Conservation (phyloP, 208 protist genomes). For the Pavlovales sp. region DNA sequence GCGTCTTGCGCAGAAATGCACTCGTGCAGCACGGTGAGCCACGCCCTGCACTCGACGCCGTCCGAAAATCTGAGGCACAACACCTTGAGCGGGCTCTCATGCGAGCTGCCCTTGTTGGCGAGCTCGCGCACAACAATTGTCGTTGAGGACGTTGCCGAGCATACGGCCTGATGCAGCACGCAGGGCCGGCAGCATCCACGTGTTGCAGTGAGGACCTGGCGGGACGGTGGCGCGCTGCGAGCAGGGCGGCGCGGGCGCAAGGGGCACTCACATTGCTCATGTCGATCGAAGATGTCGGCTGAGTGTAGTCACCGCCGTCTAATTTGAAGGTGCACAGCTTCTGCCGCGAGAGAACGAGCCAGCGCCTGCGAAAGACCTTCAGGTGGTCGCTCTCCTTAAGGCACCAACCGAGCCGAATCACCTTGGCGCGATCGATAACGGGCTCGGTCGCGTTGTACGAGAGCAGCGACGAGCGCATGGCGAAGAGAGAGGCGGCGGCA, state of each 20-base stretch:
- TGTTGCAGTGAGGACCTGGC: too few relatives aligned
- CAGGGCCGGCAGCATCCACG: too few relatives aligned
- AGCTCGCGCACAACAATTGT: background rate
- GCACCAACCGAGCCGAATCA: background rate
- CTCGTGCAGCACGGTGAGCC: background rate
- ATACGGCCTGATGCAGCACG: background rate
- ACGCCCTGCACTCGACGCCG: background rate
- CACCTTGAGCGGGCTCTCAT: background rate
- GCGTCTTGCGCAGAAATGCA: background rate
- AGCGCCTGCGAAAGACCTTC: background rate
- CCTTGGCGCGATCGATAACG: background rate
- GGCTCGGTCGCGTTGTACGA: background rate
- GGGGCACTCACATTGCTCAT: background rate
- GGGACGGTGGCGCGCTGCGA: too few relatives aligned
- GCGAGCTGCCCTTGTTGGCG: background rate
- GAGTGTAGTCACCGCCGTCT: background rate
- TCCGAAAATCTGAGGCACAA: background rate
- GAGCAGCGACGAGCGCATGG: background rate
- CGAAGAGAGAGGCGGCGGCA: background rate
- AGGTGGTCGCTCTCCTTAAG: background rate
- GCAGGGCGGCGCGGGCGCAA: too few relatives aligned
- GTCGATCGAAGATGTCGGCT: background rate
- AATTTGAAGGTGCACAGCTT: background rate
- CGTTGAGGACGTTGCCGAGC: background rate
- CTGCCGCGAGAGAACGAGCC: background rate